phyloP scores from a whole-genome alignment of 225 moss, liverwort and hornwort species.

The Physcomitrium patens region DNA sequence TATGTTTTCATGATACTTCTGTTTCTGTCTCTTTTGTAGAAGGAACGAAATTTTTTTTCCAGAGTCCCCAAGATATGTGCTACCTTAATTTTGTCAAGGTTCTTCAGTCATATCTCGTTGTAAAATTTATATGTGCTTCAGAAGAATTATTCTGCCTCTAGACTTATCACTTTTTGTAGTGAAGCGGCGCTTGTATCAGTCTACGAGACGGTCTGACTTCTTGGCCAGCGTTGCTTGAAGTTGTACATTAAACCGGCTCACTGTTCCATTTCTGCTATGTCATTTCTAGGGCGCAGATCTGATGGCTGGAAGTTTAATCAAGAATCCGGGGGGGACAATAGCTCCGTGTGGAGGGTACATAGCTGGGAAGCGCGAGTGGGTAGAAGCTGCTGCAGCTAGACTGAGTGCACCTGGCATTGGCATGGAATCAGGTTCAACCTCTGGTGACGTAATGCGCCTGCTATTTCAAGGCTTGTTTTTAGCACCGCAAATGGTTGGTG shows the following conservation, averaged over 20 bases:
- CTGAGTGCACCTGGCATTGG: slow-evolving; percentile 92
- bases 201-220: slow-evolving; percentile 9
- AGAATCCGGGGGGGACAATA: slow-evolving; percentile 96
- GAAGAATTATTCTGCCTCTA: neutral
- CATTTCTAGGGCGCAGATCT: slow-evolving; percentile 81
- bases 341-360: slow-evolving; percentile 93
- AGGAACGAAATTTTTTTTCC: neutral
- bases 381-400: slow-evolving; percentile 88
- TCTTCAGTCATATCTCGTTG: neutral
- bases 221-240: slow-evolving; percentile 3
- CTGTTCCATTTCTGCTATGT: slow-evolving; percentile 8
- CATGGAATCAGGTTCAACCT: slow-evolving; percentile 81
- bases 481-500: slow-evolving; percentile 97
- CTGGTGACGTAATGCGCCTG: slow-evolving; percentile 83
- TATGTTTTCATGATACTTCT: slow-evolving; percentile 6
- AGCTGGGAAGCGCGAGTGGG: slow-evolving; percentile 84
- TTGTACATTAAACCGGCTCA: slow-evolving; percentile 18
- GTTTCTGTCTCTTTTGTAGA: slow-evolving; percentile 11
- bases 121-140: neutral
- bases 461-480: slow-evolving; percentile 94
- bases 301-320: slow-evolving; percentile 96
- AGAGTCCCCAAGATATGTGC: slow-evolving; percentile 2
- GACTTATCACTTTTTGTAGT: neutral
- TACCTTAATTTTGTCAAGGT: slow-evolving; percentile 1
- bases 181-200: slow-evolving; percentile 2